Conservation (phyloP, 2,329 filamentous ascomycete genomes). For the Xylariaceae sp. region DNA sequence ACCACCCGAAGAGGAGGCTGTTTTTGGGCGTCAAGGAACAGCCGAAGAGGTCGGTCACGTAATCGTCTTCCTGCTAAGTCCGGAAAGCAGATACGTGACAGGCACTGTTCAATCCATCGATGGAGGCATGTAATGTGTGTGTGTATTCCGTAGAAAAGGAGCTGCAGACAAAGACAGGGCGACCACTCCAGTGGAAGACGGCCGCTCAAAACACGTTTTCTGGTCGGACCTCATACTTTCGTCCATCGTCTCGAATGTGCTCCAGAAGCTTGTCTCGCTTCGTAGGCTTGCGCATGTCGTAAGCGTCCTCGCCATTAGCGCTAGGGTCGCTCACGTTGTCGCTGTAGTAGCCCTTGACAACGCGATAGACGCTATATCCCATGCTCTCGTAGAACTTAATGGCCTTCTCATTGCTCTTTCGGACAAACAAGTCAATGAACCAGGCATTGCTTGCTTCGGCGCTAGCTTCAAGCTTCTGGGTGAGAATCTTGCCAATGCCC, state of each 20-base stretch:
- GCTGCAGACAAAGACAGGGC: slow-evolving; percentile 1
- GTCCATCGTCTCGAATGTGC: slow-evolving; percentile 76
- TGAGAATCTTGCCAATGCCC: slow-evolving; percentile 80
- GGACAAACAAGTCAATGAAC: slow-evolving; percentile 94
- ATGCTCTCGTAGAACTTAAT: slow-evolving; percentile 85
- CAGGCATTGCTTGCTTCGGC: slow-evolving; percentile 80
- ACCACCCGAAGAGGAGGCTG: slow-evolving; percentile 36
- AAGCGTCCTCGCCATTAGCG: slow-evolving; percentile 72
- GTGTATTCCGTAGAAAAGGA: slow-evolving; percentile 3
- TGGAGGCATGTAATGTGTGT: slow-evolving; percentile 37
- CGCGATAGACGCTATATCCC: slow-evolving; percentile 86
- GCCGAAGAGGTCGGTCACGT: slow-evolving; percentile 44
- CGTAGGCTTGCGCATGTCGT: slow-evolving; percentile 93
- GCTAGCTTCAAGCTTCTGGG: slow-evolving; percentile 72
- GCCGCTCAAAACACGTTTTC: slow-evolving; percentile 73
- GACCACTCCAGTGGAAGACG: not conserved
- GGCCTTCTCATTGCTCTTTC: slow-evolving; percentile 80
- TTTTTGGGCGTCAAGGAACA: slow-evolving; percentile 41
- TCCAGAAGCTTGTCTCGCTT: slow-evolving; percentile 70
- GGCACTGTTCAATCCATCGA: slow-evolving; percentile 44
- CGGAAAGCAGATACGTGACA: slow-evolving; percentile 43
- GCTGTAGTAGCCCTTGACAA: slow-evolving; percentile 88
- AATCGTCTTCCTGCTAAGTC: slow-evolving; percentile 44
- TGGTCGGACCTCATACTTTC: slow-evolving; percentile 70
- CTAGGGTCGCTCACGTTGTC: slow-evolving; percentile 67